Conservation (phyloP, 2,329 filamentous ascomycete genomes). For the Emmonsia crescens region DNA sequence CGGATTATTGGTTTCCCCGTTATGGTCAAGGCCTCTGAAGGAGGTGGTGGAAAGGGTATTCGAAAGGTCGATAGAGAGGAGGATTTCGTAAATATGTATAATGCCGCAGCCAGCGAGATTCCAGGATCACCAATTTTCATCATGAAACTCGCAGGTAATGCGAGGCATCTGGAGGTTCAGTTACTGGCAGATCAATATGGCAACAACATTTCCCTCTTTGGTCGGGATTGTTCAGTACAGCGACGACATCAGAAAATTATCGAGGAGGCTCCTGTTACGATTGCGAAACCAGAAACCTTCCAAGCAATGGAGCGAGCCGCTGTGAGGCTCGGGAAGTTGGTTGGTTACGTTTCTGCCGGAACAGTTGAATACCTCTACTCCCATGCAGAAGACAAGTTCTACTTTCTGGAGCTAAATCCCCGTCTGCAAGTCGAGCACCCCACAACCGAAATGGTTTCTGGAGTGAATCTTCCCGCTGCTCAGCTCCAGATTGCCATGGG, state of each 20-base stretch:
- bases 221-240: conserved; percentile 97
- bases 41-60: conserved; percentile 98
- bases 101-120: conserved; percentile 92
- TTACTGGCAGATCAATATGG: conserved; percentile 96
- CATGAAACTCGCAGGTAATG: conserved; percentile 98
- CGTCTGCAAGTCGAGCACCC: conserved; percentile 99
- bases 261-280: conserved; percentile 94
- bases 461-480: conserved; percentile 91
- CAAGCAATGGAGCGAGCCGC: conserved; percentile 93
- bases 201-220: conserved; percentile 98
- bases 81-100: conserved; percentile 78
- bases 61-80: conserved; percentile 83
- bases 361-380: conserved; percentile 99
- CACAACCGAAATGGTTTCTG: conserved; percentile 97
- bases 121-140: conserved; percentile 99
- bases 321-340: conserved; percentile 82
- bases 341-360: conserved; percentile 96
- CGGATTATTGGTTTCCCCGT: conserved; percentile 92
- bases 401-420: conserved; percentile 97
- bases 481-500: conserved; percentile 99
- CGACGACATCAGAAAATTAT: conserved; percentile 99
- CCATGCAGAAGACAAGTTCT: conserved; percentile 95
- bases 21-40: conserved; percentile 99
- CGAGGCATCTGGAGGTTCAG: conserved; percentile 93
- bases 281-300: conserved; percentile 82